Evolutionary conservation across 768 basidiomycete genomes (phyloP).

Genomic region (Postia placenta): DNA sequence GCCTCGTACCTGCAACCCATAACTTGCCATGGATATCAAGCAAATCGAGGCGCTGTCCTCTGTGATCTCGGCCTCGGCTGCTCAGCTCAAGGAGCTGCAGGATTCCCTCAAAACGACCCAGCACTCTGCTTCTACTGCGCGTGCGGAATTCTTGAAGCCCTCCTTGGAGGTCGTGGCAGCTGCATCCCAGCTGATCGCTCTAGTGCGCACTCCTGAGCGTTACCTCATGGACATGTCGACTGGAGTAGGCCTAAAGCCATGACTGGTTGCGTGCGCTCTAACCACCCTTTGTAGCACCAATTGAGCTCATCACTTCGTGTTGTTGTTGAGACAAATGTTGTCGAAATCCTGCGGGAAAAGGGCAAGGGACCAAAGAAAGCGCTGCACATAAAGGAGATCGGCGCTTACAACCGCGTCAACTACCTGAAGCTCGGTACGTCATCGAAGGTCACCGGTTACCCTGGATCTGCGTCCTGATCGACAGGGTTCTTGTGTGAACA

Average conservation of each 20-base stretch:
- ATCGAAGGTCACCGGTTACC: no score
- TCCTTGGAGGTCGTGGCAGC: slow-evolving; percentile 5
- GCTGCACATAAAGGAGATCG: slow-evolving; percentile 33
- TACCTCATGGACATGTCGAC: slow-evolving; percentile 7
- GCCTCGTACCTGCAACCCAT: neutral
- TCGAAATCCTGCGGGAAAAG: slow-evolving; percentile 35
- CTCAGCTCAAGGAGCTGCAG: slow-evolving; percentile 5
- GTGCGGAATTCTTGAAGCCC: slow-evolving; percentile 4
- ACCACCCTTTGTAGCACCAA: neutral
- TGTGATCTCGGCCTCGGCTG: neutral
- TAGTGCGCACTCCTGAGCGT: slow-evolving; percentile 2
- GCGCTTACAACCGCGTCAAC: slow-evolving; percentile 17
- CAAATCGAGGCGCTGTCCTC: slow-evolving; percentile 3
- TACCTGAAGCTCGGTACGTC: neutral
- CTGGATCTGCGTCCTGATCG: neutral
- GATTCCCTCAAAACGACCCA: slow-evolving; percentile 1
- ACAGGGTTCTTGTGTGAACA: neutral
- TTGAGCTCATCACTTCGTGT: slow-evolving; percentile 16
- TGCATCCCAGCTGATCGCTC: slow-evolving; percentile 4
- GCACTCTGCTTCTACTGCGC: slow-evolving; percentile 2
- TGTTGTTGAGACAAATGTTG: slow-evolving; percentile 27
- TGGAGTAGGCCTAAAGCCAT: neutral
- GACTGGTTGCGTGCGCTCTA: neutral
- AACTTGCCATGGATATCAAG: slow-evolving; percentile 2
- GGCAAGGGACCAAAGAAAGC: slow-evolving; percentile 27